These are phyloP conservation scores for Cyathus striatus DNA, from an alignment of 768 basidiomycete genomes.

Conservation along the genomic window DNA sequence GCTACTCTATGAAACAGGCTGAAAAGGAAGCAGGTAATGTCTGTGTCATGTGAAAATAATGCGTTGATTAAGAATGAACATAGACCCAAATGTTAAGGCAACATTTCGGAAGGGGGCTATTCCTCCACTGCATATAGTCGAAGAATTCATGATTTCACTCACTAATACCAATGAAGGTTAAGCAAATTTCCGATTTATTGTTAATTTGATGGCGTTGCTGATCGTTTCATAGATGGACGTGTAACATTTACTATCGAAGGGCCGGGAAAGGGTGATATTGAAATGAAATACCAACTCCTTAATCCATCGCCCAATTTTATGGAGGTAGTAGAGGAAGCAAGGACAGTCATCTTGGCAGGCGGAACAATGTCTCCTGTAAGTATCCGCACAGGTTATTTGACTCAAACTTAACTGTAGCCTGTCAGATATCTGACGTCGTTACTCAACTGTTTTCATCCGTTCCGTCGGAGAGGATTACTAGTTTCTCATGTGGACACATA, in stretches of 20 bases:
- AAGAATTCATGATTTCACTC: constrained; percentile 74
- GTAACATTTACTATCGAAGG: constrained; percentile 52
- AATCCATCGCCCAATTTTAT: constrained; percentile 86
- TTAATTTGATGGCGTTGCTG: background rate
- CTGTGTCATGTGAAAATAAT: no score
- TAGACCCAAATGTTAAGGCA: constrained; percentile 12
- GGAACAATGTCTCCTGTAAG: constrained; percentile 98
- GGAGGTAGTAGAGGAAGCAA: constrained; percentile 76
- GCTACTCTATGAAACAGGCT: constrained; percentile 66
- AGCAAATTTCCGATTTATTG: background rate
- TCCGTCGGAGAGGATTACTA: constrained; percentile 55
- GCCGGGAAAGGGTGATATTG: constrained; percentile 39
- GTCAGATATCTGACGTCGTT: constrained; percentile 81
- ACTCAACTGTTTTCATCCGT: constrained; percentile 75
- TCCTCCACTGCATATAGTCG: constrained; percentile 76
- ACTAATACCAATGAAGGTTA: constrained; percentile 72
- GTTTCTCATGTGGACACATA: constrained; percentile 90
- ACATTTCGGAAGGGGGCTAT: constrained; percentile 36
- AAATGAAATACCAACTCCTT: constrained; percentile 86
- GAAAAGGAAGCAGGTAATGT: constrained; percentile 36
- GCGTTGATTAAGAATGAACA: no score
- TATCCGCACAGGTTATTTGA: constrained; percentile 3
- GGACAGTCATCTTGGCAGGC: constrained; percentile 87
- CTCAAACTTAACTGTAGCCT: constrained; percentile 1
- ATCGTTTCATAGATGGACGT: constrained; percentile 58